Conservation (phyloP, 1,284 basidiomycete species). For the Microbotryomycetes sp. region DNA sequence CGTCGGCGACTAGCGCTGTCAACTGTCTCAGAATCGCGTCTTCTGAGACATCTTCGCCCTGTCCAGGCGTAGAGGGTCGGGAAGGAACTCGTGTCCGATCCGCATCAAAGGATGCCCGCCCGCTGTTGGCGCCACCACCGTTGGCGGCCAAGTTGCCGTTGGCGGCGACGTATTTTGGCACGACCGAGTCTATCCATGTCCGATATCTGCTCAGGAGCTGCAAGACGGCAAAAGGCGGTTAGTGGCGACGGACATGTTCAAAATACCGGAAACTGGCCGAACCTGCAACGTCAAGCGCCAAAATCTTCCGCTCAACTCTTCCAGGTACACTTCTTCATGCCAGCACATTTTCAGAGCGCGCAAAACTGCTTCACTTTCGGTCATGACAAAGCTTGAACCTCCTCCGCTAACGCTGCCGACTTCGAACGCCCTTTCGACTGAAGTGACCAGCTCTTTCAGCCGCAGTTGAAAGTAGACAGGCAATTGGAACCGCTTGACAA, state of each 20-base stretch:
- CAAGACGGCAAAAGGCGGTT: background rate
- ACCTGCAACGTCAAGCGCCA: constrained; percentile 85
- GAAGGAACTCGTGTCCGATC: constrained; percentile 13
- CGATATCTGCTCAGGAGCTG: constrained; percentile 70
- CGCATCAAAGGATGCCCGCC: constrained; percentile 11
- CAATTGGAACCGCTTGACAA: constrained; percentile 85
- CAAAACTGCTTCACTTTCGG: constrained; percentile 64
- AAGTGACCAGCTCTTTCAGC: constrained; percentile 85
- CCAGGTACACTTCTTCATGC: constrained; percentile 74
- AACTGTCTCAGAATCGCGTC: constrained; percentile 56
- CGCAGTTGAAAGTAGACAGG: constrained; percentile 94
- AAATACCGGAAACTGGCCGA: constrained; percentile 12
- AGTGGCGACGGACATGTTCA: constrained; percentile 4
- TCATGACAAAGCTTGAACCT: constrained; percentile 38
- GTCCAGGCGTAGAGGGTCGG: constrained; percentile 6
- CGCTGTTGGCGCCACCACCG: background rate
- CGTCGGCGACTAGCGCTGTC: constrained; percentile 58
- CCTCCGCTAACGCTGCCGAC: constrained; percentile 14
- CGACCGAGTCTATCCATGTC: constrained; percentile 57
- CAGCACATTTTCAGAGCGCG: constrained; percentile 68
- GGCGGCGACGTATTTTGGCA: constrained; percentile 38
- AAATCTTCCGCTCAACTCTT: constrained; percentile 70
- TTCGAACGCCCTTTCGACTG: constrained; percentile 55
- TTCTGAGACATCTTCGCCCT: constrained; percentile 45
- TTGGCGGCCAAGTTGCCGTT: constrained; percentile 17